Evolutionary conservation across 176 grass and related monocot genomes (phyloP), one percentile per base, ranked within the genome.

Genomic region (Bonia amplexicaulis): DNA sequence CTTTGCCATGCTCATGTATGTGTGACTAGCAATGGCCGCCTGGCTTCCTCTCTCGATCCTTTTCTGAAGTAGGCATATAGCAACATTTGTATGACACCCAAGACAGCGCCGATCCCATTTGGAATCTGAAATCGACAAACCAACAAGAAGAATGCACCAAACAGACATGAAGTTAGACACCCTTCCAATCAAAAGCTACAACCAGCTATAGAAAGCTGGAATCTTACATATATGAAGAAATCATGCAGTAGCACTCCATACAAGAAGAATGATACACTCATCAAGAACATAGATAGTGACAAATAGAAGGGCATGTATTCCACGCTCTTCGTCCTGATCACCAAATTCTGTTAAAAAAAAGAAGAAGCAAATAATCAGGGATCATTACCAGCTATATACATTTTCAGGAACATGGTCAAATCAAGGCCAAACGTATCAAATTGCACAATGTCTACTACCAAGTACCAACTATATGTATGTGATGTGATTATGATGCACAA

Each of bases 221-320:
- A 71, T 59, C 91, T 84, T 94, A 99, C 96, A 91, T 99, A 99
- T 73, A 99, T 89, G 84, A 99, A 99, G 87, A 96, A 92, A 87
- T 99, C 96, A 69, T 86, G 78, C 61, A 99, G 79, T 2, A 99
- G 47, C 84, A 80, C 47, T 59, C 96, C 96, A 5, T 99, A 99
- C 7, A 79, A 48, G 72, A 99, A 92, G 88, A 99, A 99, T 0
- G 96, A 99, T 15, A 86, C 16, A 7, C 96, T 99, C 96, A 96
- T 99, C 47, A 96, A 85, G 88, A 95, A 96, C 76, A 92, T 99
- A 8, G 96, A 92, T 14, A 99, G 62, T 6, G 96, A 99, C 65
- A 99, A 44, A 67, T 96, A 99, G 78, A 99, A 96, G 19, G 96
- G 96, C 96, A 99, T 99, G 86, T 91, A 99, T 65, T 99, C 93